Evolutionary conservation across 2,329 filamentous ascomycete species (phyloP), one percentile per base, ranked within the genome.

Genomic region (Massarina eburnea): DNA sequence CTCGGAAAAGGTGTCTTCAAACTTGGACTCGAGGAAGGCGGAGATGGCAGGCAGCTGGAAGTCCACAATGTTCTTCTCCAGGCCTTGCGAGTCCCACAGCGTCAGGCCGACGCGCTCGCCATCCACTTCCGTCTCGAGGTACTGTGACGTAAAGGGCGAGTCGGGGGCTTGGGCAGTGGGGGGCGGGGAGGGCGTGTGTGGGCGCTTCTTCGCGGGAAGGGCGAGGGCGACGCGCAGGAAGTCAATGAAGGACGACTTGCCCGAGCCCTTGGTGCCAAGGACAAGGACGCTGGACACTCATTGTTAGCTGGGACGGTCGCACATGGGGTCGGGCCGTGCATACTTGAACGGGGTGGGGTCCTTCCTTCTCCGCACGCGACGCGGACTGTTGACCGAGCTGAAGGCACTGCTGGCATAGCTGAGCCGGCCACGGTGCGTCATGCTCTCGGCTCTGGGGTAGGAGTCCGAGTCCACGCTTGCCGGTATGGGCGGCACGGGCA

Each of bases 301-400:
- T 12, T 20, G 50, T 68, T 41, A 65, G 59, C 35, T 26, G 12
- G 21, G 5, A 20, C 22, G 8, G 19, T 27, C 35, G 15, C 15
- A 46, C 35, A 32, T 26, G 39, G 18, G n/a, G 9, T 12, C 24
- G 26, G 26, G 30, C 8, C 19, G 37, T 20, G 81, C 91, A 81
- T 78, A 97, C 92, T 99, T 99, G 82, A 97, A 96, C 1, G 94
- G 91, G 9, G 92, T 96, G 8, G 94, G 94, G 66, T 99, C 94
- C 78, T 96, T 97, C 76, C 94, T 86, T 76, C 92, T 87, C 61
- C 94, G 85, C 57, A 97, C 86, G 67, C 91, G 85, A 57, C 94
- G 85, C 53, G 94, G 92, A 71, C 88, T 96, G 76, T 96, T 96
- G 75, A 96, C 84, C 49, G 89, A 88, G 77, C 89, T 96, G 57